Conservation (phyloP, 768 basidiomycete genomes). For the Leccinum broughii region DNA sequence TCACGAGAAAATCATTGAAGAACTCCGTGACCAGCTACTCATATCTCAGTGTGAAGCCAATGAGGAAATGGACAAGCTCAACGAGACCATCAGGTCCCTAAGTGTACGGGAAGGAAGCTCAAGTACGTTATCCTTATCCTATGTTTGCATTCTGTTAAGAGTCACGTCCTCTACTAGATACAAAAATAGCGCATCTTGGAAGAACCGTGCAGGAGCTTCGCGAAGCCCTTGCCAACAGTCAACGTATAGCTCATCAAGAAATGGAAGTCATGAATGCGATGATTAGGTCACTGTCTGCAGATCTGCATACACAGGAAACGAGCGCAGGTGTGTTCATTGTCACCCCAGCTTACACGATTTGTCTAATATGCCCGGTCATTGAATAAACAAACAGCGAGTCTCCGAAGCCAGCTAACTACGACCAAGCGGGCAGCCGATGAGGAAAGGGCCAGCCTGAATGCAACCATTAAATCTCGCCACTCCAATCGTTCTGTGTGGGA, state of each 20-base stretch:
- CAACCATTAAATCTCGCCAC: neutral
- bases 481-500: neutral
- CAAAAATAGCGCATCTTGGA: neutral
- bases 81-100: neutral
- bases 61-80: neutral
- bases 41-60: neutral
- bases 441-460: neutral
- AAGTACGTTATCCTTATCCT: too few species aligned
- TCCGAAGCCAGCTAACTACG: neutral
- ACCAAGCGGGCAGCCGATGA: neutral
- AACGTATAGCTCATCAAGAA: neutral
- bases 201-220: neutral
- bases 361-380: neutral
- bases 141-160: too few species aligned
- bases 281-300: neutral
- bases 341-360: too few species aligned
- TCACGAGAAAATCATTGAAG: neutral
- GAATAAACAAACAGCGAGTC: neutral
- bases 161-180: too few species aligned
- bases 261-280: neutral
- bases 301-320: neutral
- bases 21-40: neutral
- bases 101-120: too few species aligned
- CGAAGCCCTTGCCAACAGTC: neutral
- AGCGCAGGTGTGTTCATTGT: neutral